Percentiles rank a stretch among this genome's conserved stretches.
phyloP scores from a whole-genome alignment of 2,329 filamentous ascomycete genomes.

The Metarhizium album region DNA sequence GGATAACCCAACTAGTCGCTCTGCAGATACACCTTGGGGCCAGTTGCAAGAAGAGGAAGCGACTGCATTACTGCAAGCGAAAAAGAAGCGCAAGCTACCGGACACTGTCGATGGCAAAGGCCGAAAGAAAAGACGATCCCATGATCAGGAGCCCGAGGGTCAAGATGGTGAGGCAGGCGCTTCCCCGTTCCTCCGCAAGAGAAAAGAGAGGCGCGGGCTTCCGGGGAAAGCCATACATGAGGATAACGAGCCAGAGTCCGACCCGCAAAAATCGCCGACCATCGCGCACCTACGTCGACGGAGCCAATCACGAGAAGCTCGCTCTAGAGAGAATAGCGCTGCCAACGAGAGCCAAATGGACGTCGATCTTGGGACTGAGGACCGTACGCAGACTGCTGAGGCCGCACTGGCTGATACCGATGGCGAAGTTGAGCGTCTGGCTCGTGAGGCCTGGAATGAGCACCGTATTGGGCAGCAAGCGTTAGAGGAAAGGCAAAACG shows the following conservation, averaged over 20 bases:
- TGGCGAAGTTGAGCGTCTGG: conserved; percentile 19
- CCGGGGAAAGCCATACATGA: conserved; percentile 11
- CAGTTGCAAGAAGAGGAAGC: conserved; percentile 9
- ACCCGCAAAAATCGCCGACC: conserved; percentile 18
- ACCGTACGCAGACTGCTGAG: not conserved
- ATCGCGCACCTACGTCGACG: conserved; percentile 15
- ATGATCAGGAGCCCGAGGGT: conserved; percentile 12
- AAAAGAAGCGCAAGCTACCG: conserved; percentile 23
- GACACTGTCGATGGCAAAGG: conserved; percentile 20
- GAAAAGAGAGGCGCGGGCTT: conserved; percentile 4
- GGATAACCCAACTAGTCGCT: not conserved
- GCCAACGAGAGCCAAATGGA: conserved; percentile 15
- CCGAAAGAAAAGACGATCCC: conserved; percentile 22
- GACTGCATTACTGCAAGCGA: conserved; percentile 14
- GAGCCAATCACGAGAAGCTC: conserved; percentile 16
- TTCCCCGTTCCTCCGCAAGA: conserved; percentile 7
- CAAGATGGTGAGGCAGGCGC: conserved; percentile 5
- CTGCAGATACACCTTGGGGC: conserved; percentile 4
- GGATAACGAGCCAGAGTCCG: conserved; percentile 10
- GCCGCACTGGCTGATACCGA: conserved; percentile 7
- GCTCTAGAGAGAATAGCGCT: conserved; percentile 17
- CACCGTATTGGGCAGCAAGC: conserved; percentile 19
- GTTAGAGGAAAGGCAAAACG: conserved; percentile 7
- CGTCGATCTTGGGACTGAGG: conserved; percentile 9
- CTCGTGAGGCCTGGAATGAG: conserved; percentile 25